Evolutionary conservation across 2,329 filamentous ascomycete species (phyloP), one percentile per base, ranked within the genome.

Genomic region (Pseudogymnoascus sp.): DNA sequence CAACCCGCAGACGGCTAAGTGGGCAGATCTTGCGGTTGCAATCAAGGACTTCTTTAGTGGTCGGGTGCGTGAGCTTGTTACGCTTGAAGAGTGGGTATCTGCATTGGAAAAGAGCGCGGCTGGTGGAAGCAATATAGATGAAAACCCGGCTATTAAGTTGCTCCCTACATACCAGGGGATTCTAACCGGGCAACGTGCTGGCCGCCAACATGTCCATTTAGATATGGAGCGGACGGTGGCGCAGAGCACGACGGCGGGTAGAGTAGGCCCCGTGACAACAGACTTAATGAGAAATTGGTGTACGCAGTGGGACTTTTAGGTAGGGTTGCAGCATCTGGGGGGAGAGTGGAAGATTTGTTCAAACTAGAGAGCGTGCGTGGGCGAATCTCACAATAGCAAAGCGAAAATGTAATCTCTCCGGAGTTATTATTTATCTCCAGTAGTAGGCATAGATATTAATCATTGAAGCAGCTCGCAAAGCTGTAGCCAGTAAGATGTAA

Each of bases 61-160:
- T n/a, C 36, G 10, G 8, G 13, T 37, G 13, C 13, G 5, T 37
- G 36, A 37, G 15, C 36, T 77, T 3, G 75, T 83, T 0, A 64
- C 70, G 7, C 72, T 81, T 29, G 63, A 68, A 12, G 74, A 79
- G 31, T 84, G 81, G 81, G 68, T 83, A 2, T 55, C 68, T 1
- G 68, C 71, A 8, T 70, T 84, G 18, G 76, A 79, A 62, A 64
- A 74, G 63, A 79, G 77, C 61, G 71, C 72, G 0, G 67, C 69
- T 4, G 65, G 78, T 2, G 72, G 71, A 1, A 72, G 68, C 60
- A 81, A 81, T 65, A 65, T 80, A 0, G 72, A 72, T 3, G 71
- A 69, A 61, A 82, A 81, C 65, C 80, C 80, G 0, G 80, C 75
- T 8, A 66, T 82, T 40, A 84, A 83, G 72, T 71, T 84, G 48